These are phyloP conservation scores for Candida rishiriensis DNA, from an alignment of 805 yeast genomes.

Conservation along the genomic window DNA sequence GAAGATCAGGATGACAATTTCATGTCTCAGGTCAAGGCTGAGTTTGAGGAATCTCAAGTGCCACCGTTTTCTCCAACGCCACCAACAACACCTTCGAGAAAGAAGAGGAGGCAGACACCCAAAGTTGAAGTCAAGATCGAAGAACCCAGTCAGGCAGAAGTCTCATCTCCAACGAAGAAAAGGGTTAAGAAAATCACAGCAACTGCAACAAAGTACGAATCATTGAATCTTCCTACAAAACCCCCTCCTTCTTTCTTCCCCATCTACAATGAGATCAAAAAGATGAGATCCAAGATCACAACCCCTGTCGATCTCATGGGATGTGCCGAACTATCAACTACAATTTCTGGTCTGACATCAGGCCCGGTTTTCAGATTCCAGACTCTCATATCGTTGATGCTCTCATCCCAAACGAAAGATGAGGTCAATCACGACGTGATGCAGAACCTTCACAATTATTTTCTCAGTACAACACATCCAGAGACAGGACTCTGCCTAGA, in stretches of 20 bases:
- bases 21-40: background rate
- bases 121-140: background rate
- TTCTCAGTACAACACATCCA: slow-evolving; percentile 28
- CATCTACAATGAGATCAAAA: slow-evolving; percentile 55
- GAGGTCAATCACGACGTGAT: slow-evolving; percentile 77
- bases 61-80: background rate
- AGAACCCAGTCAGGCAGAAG: background rate
- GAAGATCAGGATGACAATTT: too few species aligned
- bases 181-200: background rate
- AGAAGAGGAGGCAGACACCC: background rate
- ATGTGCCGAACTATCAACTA: slow-evolving; percentile 57
- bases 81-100: background rate
- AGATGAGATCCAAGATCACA: slow-evolving; percentile 59
- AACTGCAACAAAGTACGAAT: background rate
- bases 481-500: slow-evolving; percentile 53
- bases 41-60: background rate
- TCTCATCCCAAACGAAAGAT: slow-evolving; percentile 90
- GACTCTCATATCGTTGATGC: slow-evolving; percentile 72
- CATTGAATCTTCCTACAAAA: slow-evolving; percentile 9
- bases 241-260: slow-evolving; percentile 41
- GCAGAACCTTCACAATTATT: slow-evolving; percentile 51
- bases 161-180: background rate
- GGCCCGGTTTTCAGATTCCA: slow-evolving; percentile 60
- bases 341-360: slow-evolving; percentile 33
- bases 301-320: slow-evolving; percentile 92